Conservation (phyloP, 345 rosid genomes). For the Cardamine chenopodiifolia region DNA sequence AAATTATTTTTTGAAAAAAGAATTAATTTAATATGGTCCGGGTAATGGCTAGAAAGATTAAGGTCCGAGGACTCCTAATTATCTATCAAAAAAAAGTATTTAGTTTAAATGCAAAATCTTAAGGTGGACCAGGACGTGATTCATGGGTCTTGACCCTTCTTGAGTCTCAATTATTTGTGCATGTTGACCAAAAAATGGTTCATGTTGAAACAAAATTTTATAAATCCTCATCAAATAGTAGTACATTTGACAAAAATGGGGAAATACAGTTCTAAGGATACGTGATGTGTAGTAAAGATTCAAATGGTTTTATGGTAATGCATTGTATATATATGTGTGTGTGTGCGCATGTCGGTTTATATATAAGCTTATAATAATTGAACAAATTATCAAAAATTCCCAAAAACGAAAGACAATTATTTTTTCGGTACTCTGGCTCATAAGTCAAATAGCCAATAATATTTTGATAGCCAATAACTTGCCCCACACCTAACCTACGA, state of each 20-base stretch:
- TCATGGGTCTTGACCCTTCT: conserved; percentile 21
- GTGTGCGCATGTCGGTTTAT: neutral
- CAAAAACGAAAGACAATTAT: neutral
- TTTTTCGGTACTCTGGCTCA: neutral
- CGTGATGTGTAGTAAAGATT: neutral
- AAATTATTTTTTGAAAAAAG: no score
- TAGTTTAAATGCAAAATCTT: no score
- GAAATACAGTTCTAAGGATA: neutral
- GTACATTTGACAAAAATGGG: neutral
- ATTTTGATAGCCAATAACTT: conserved; percentile 15
- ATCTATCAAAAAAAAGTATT: no score
- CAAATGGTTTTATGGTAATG: neutral
- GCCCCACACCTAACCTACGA: conserved; percentile 19
- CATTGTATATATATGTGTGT: no score
- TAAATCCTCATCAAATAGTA: neutral
- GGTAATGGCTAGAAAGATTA: no score
- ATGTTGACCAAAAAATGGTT: conserved; percentile 36
- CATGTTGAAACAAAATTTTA: neutral
- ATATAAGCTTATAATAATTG: neutral
- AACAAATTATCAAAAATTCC: neutral
- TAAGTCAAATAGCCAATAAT: conserved; percentile 21
- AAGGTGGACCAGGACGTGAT: conserved; percentile 27
- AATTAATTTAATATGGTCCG: no score
- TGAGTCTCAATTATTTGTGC: conserved; percentile 39
- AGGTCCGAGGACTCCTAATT: no score